phyloP scores from a whole-genome alignment of 345 rosid species.

The Triadica sebifera region DNA sequence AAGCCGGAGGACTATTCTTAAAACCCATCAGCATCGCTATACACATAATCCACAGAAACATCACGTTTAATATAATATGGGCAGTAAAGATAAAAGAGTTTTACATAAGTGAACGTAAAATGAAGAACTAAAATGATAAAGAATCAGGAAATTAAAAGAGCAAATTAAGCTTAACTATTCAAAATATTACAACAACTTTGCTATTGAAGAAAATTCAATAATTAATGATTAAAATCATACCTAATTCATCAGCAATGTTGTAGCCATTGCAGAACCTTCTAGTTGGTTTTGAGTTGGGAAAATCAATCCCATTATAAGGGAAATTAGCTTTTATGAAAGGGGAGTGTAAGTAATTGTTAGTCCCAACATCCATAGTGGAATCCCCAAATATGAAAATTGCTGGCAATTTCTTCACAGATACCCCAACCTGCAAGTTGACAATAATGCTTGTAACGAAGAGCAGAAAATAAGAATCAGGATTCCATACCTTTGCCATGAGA shows the following conservation, averaged over 20 bases:
- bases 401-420: not conserved
- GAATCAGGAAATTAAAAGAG: too few relatives aligned
- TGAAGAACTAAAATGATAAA: too few relatives aligned
- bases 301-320: conserved; percentile 3
- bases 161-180: too few relatives aligned
- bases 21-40: not conserved
- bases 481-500: not conserved
- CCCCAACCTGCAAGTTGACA: not conserved
- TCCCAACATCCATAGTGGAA: not conserved
- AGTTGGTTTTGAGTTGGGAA: not conserved
- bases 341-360: not conserved
- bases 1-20: not conserved
- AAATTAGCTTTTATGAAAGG: not conserved
- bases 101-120: too few relatives aligned
- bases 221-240: not conserved
- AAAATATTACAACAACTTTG: too few relatives aligned
- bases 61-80: too few relatives aligned
- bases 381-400: not conserved
- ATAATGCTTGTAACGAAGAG: not conserved
- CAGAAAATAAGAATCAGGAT: not conserved
- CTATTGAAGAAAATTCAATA: not conserved
- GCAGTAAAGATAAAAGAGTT: too few relatives aligned
- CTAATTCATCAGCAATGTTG: not conserved
- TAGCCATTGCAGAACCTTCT: not conserved
- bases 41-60: not conserved